phyloP scores from a whole-genome alignment of 768 basidiomycete species.

The Psilocybe azurescens region DNA sequence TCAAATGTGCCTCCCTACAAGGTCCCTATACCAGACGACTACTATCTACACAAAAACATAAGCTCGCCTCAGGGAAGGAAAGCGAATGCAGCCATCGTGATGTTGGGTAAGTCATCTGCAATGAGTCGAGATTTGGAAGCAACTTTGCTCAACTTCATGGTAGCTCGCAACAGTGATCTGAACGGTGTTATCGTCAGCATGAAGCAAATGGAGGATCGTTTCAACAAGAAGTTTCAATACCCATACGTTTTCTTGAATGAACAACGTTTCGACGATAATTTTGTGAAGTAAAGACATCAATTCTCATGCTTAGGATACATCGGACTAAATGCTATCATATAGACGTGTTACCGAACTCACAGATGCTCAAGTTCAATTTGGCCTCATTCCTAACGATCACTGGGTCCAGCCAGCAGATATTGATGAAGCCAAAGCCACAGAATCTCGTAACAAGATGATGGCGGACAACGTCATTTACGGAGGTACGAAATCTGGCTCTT shows the following conservation, averaged over 20 bases:
- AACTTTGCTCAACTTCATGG: neutral
- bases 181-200: conserved; percentile 66
- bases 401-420: conserved; percentile 87
- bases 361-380: conserved; percentile 69
- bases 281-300: conserved; percentile 59
- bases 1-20: conserved; percentile 52
- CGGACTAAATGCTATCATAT: conserved; percentile 4
- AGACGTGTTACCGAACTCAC: conserved; percentile 66
- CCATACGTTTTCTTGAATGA: conserved; percentile 92
- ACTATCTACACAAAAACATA: conserved; percentile 49
- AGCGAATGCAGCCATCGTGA: conserved; percentile 84
- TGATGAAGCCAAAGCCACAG: conserved; percentile 72
- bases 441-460: conserved; percentile 70
- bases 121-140: neutral
- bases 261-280: conserved; percentile 69
- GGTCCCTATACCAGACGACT: conserved; percentile 62
- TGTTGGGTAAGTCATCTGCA: conserved; percentile 53
- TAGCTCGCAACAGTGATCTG: conserved; percentile 66
- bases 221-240: conserved; percentile 87
- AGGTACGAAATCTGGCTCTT: conserved; percentile 40
- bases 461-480: conserved; percentile 71
- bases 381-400: conserved; percentile 73
- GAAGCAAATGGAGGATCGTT: conserved; percentile 84
- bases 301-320: neutral
- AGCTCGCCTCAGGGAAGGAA: conserved; percentile 53